A percentile compares a stretch with the other conserved stretches of the same genome.
phyloP scores from a whole-genome alignment of 2,329 filamentous ascomycete species.

The Geosmithia morbida region DNA sequence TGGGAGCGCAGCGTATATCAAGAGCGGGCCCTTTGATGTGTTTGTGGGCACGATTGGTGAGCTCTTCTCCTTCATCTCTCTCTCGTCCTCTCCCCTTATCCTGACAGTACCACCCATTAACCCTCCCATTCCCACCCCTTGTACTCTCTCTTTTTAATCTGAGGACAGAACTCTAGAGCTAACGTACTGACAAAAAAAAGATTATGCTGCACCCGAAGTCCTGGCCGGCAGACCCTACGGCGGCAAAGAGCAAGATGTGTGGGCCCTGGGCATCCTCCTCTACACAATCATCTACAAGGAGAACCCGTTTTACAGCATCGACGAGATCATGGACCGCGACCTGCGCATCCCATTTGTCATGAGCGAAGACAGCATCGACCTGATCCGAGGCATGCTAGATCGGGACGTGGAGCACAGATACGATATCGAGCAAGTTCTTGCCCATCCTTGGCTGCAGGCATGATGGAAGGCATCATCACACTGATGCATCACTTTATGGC shows the following conservation, averaged over 20 bases:
- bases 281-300: slow-evolving; percentile 99
- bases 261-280: slow-evolving; percentile 89
- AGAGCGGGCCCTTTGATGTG: slow-evolving; percentile 94
- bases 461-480: neutral
- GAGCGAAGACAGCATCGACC: slow-evolving; percentile 83
- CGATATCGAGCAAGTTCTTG: slow-evolving; percentile 75
- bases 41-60: slow-evolving; percentile 97
- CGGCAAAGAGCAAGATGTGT: slow-evolving; percentile 95
- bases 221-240: slow-evolving; percentile 82
- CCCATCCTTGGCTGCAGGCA: slow-evolving; percentile 64
- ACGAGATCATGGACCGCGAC: slow-evolving; percentile 98
- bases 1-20: slow-evolving; percentile 95
- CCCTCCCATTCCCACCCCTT: too few species aligned
- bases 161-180: too few species aligned
- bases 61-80: slow-evolving; percentile 13
- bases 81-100: neutral
- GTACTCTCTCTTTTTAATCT: too few species aligned
- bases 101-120: too few species aligned
- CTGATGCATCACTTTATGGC: too few species aligned
- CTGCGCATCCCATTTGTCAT: slow-evolving; percentile 78
- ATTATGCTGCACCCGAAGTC: slow-evolving; percentile 98
- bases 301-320: slow-evolving; percentile 97
- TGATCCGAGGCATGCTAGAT: slow-evolving; percentile 85
- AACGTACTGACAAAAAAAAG: slow-evolving; percentile 31
- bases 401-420: slow-evolving; percentile 72